Evolutionary conservation across 352 stramenopile species (phyloP).

Genomic region (Phytophthora citrophthora): DNA sequence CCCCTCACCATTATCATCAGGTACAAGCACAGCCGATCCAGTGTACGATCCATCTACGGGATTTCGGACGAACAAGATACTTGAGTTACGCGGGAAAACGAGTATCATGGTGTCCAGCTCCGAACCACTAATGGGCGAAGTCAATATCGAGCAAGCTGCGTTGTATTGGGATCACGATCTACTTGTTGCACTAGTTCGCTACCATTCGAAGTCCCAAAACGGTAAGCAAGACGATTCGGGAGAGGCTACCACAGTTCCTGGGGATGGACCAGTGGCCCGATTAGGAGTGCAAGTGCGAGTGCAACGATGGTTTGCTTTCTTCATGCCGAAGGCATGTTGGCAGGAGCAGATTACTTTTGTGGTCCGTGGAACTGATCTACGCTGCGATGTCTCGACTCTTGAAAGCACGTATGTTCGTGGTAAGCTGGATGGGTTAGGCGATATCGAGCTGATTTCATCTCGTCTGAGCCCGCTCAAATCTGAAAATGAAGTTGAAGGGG

Average conservation of each 20-base stretch:
- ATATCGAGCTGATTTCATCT: conserved; percentile 51
- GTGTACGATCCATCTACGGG: conserved; percentile 51
- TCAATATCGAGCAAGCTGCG: conserved; percentile 55
- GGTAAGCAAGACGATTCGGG: neutral
- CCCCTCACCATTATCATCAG: conserved; percentile 12
- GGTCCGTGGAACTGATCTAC: conserved; percentile 44
- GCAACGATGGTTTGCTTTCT: conserved; percentile 64
- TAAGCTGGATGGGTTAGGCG: conserved; percentile 44
- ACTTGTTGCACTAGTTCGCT: conserved; percentile 61
- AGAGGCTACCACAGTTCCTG: neutral
- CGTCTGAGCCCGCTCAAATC: conserved; percentile 28
- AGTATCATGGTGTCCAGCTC: conserved; percentile 59
- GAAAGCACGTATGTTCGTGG: conserved; percentile 37
- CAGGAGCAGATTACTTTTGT: conserved; percentile 51
- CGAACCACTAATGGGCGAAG: conserved; percentile 56
- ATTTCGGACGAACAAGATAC: conserved; percentile 51
- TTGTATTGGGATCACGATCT: conserved; percentile 82
- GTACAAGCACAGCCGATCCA: conserved; percentile 40
- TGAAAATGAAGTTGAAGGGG: conserved; percentile 1
- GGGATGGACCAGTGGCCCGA: conserved; percentile 1
- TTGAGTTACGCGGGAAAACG: conserved; percentile 65
- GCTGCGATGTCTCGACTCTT: conserved; percentile 51
- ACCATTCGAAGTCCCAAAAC: conserved; percentile 39
- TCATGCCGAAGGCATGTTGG: conserved; percentile 50
- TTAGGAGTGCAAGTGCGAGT: conserved; percentile 55